phyloP scores from a whole-genome alignment of 2,329 filamentous ascomycete genomes.

The Dendrostoma leiphaemia region DNA sequence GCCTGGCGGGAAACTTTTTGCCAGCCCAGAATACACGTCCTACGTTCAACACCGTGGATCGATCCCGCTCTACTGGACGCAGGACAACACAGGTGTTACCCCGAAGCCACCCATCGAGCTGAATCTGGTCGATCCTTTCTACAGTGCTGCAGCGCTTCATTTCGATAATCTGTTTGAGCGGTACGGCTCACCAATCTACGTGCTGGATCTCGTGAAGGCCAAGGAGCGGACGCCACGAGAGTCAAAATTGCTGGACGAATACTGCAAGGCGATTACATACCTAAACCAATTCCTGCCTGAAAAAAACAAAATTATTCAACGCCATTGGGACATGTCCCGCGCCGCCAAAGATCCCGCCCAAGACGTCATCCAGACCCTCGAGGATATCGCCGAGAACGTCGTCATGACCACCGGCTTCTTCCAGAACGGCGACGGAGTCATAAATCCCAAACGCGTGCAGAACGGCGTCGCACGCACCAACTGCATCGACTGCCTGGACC shows the following conservation, averaged over 20 bases:
- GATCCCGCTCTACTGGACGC: conserved; percentile 95
- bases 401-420: conserved; percentile 88
- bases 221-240: conserved; percentile 87
- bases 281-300: conserved; percentile 89
- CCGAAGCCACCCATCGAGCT: conserved; percentile 96
- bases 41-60: conserved; percentile 97
- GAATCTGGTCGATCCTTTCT: conserved; percentile 95
- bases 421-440: conserved; percentile 77
- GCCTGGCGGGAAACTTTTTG: conserved; percentile 79
- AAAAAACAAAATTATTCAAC: conserved; percentile 85
- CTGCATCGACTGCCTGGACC: conserved; percentile 95
- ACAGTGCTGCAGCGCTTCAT: conserved; percentile 86
- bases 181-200: conserved; percentile 90
- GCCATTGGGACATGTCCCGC: conserved; percentile 97
- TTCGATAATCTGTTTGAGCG: conserved; percentile 93
- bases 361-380: conserved; percentile 90
- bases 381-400: conserved; percentile 85
- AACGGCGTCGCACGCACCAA: conserved; percentile 94
- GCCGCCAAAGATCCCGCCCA: conserved; percentile 89
- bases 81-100: conserved; percentile 91
- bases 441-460: conserved; percentile 68
- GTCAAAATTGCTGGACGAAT: conserved; percentile 85
- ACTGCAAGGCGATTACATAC: conserved; percentile 82
- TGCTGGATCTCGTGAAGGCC: conserved; percentile 86
- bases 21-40: conserved; percentile 89